Percentiles rank a stretch among this genome's conserved stretches.
Evolutionary conservation across 768 basidiomycete genomes (phyloP).

Genomic region (Amanita polypyramis): DNA sequence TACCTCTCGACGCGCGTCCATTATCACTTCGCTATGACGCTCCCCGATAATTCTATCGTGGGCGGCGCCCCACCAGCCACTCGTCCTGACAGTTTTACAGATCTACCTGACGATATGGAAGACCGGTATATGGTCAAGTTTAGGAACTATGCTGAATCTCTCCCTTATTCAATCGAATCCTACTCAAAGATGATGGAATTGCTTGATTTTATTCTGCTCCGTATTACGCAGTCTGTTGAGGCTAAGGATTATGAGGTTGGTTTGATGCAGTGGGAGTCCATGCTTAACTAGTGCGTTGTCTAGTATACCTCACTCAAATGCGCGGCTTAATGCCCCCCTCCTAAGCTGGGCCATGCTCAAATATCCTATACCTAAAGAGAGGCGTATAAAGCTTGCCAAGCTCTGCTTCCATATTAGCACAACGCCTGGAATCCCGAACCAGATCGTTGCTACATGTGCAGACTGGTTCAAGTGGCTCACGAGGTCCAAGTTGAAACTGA

Average conservation of each 20-base stretch:
- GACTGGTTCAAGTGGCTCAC: constrained; percentile 52
- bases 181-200: constrained; percentile 66
- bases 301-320: constrained; percentile 4
- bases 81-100: constrained; percentile 15
- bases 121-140: constrained; percentile 49
- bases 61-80: constrained; percentile 20
- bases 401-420: constrained; percentile 71
- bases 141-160: constrained; percentile 45
- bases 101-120: constrained; percentile 19
- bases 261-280: constrained; percentile 70
- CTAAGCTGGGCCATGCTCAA: constrained; percentile 73
- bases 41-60: constrained; percentile 37
- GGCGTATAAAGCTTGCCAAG: constrained; percentile 61
- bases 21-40: constrained; percentile 21
- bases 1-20: not conserved
- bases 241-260: constrained; percentile 80
- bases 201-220: constrained; percentile 61
- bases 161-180: constrained; percentile 75
- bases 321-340: constrained; percentile 4
- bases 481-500: constrained; percentile 62
- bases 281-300: constrained; percentile 57
- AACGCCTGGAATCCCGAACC: constrained; percentile 66
- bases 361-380: constrained; percentile 78
- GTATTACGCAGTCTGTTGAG: constrained; percentile 62
- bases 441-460: constrained; percentile 55